Conservation (phyloP, 2,329 filamentous ascomycete genomes). For the Colletotrichum sp. region DNA sequence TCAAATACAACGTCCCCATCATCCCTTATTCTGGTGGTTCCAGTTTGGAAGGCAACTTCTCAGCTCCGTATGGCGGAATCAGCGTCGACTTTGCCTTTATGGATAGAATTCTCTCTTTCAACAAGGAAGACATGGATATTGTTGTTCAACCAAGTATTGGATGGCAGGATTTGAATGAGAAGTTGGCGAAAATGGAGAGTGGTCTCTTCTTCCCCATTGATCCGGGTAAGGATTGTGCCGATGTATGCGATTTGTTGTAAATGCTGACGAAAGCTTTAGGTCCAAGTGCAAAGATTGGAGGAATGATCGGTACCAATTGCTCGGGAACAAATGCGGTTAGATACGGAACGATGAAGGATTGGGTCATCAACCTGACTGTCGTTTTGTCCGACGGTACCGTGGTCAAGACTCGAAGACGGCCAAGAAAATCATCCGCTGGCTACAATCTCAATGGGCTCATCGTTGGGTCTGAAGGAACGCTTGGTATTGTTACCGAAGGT, state of each 20-base stretch:
- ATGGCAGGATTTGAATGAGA: constrained; percentile 89
- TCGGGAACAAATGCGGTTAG: constrained; percentile 81
- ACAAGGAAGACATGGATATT: constrained; percentile 89
- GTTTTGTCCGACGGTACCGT: constrained; percentile 80
- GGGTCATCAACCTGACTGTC: constrained; percentile 83
- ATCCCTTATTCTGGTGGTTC: constrained; percentile 87
- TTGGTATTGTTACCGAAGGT: constrained; percentile 80
- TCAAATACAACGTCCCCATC: constrained; percentile 81
- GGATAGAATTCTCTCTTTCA: constrained; percentile 80
- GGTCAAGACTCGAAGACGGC: constrained; percentile 80
- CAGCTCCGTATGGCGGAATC: constrained; percentile 83
- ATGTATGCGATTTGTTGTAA: neutral
- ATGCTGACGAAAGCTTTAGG: constrained; percentile 35
- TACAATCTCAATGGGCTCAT: constrained; percentile 85
- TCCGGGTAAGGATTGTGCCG: constrained; percentile 60
- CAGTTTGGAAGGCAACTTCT: constrained; percentile 89
- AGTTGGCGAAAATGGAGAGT: constrained; percentile 68
- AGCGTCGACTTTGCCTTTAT: constrained; percentile 90
- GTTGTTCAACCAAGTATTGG: constrained; percentile 89
- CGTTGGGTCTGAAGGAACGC: constrained; percentile 80
- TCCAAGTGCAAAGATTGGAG: constrained; percentile 74
- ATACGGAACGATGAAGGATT: constrained; percentile 88
- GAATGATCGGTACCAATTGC: constrained; percentile 82
- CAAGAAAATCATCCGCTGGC: constrained; percentile 80
- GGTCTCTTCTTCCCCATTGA: constrained; percentile 93